Evolutionary conservation across 2,329 filamentous ascomycete species (phyloP).

Genomic region (Colletotrichum shisoi): DNA sequence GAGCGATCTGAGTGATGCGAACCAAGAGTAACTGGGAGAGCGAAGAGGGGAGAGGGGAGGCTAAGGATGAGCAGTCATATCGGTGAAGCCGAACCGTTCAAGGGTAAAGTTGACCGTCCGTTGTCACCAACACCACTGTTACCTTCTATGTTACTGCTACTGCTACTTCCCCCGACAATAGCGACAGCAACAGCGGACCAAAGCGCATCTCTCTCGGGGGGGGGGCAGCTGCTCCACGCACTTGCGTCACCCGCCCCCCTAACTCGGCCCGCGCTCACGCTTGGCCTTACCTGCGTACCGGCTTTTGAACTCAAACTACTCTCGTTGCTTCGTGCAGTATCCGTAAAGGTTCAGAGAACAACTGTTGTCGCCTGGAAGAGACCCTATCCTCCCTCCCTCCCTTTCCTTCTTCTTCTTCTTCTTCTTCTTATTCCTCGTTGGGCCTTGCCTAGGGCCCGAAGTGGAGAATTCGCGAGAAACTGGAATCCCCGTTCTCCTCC

Average conservation of each 20-base stretch:
- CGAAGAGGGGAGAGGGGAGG: background rate
- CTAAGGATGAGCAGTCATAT: background rate
- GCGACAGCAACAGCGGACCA: constrained; percentile 11
- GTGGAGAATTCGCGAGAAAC: background rate
- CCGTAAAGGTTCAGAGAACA: background rate
- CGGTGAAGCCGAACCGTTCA: constrained; percentile 11
- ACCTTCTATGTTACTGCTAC: background rate
- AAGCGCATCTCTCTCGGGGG: constrained; percentile 16
- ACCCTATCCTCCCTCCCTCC: background rate
- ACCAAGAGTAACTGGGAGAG: background rate
- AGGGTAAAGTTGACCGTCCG: constrained; percentile 5
- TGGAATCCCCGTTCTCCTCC: background rate
- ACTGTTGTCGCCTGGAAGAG: background rate
- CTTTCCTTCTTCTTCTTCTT: background rate
- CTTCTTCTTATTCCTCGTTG: background rate
- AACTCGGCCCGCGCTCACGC: constrained; percentile 36
- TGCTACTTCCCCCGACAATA: background rate
- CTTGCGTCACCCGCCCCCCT: constrained; percentile 37
- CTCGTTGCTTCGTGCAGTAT: background rate
- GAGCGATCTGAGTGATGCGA: background rate
- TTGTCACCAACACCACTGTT: background rate
- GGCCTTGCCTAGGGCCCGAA: background rate
- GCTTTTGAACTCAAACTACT: background rate
- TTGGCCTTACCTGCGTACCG: constrained; percentile 32
- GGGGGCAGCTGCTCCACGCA: constrained; percentile 32